phyloP scores from a whole-genome alignment of 495 filamentous ascomycete species.

The Geopyxis carbonaria region DNA sequence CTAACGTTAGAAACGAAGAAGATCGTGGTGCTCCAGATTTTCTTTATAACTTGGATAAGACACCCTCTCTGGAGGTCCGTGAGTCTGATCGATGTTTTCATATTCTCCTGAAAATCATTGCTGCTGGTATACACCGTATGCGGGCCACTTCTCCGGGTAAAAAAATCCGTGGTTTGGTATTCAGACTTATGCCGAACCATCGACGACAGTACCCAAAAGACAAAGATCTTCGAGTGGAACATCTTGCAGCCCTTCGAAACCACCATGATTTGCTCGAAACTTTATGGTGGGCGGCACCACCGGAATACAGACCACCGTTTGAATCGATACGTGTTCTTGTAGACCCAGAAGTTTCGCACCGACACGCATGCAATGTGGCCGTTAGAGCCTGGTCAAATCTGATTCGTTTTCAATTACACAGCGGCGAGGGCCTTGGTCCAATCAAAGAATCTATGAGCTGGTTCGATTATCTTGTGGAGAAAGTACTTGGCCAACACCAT shows the following conservation, averaged over 20 bases:
- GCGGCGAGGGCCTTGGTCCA: constrained; percentile 21
- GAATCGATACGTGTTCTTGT: constrained; percentile 62
- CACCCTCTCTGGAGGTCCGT: constrained; percentile 42
- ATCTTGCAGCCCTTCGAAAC: constrained; percentile 76
- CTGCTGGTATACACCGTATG: constrained; percentile 45
- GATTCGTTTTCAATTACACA: constrained; percentile 38
- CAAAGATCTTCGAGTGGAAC: constrained; percentile 48
- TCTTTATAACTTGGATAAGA: constrained; percentile 49
- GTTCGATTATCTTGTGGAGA: constrained; percentile 31
- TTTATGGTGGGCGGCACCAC: constrained; percentile 70
- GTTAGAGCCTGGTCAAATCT: constrained; percentile 68
- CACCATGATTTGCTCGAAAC: constrained; percentile 86
- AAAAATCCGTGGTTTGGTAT: constrained; percentile 58
- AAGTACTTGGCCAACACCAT: constrained; percentile 41
- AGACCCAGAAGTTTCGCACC: constrained; percentile 60
- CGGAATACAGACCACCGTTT: constrained; percentile 48
- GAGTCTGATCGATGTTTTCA: constrained; percentile 75
- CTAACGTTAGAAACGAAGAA: constrained; percentile 62
- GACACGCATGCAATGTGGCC: constrained; percentile 69
- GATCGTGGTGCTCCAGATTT: constrained; percentile 59
- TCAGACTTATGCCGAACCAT: constrained; percentile 75
- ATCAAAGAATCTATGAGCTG: constrained; percentile 27
- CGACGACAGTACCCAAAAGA: constrained; percentile 76
- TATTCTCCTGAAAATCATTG: constrained; percentile 77
- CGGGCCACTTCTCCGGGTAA: constrained; percentile 33